A percentile compares a stretch with the other conserved stretches of the same genome.
phyloP scores from a whole-genome alignment of 768 basidiomycete species.

The Boletus rufocinnamomeus region DNA sequence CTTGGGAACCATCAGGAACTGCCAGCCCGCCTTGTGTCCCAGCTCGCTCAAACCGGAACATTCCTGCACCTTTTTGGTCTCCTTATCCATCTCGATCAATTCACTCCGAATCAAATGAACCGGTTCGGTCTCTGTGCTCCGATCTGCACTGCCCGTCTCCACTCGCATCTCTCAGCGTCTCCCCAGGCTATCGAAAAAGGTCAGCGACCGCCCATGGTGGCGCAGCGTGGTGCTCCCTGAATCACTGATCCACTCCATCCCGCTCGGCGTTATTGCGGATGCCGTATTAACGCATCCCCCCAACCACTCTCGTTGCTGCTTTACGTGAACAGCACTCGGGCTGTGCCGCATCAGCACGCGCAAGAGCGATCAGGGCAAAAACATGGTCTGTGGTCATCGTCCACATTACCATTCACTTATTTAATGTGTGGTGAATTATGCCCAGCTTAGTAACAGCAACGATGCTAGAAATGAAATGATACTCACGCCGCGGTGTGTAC shows the following conservation, averaged over 20 bases:
- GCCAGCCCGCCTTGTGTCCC: conserved; percentile 30
- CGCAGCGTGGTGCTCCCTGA: conserved; percentile 6
- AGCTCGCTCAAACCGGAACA: conserved; percentile 22
- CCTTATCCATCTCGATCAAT: conserved; percentile 29
- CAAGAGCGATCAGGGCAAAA: conserved; percentile 23
- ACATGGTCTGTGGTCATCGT: conserved; percentile 1
- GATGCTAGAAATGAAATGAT: conserved; percentile 14
- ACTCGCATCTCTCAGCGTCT: conserved; percentile 9
- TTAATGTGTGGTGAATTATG: conserved; percentile 3
- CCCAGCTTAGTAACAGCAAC: conserved; percentile 4
- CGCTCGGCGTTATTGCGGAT: conserved; percentile 24
- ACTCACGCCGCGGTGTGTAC: neutral
- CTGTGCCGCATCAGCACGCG: conserved; percentile 8
- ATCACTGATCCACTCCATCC: conserved; percentile 6
- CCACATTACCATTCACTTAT: conserved; percentile 5
- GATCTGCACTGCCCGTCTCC: conserved; percentile 21
- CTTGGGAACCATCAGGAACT: conserved; percentile 37
- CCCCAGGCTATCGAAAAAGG: neutral
- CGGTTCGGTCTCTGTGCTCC: conserved; percentile 6
- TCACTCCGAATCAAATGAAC: conserved; percentile 18
- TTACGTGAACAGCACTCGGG: conserved; percentile 16
- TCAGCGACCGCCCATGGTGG: neutral
- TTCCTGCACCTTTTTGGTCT: conserved; percentile 15
- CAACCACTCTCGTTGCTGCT: neutral
- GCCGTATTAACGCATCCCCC: conserved; percentile 15